These are phyloP conservation scores for Euphorbia schlechtendalii DNA, from an alignment of 441 rosid genomes.

Conservation along the genomic window DNA sequence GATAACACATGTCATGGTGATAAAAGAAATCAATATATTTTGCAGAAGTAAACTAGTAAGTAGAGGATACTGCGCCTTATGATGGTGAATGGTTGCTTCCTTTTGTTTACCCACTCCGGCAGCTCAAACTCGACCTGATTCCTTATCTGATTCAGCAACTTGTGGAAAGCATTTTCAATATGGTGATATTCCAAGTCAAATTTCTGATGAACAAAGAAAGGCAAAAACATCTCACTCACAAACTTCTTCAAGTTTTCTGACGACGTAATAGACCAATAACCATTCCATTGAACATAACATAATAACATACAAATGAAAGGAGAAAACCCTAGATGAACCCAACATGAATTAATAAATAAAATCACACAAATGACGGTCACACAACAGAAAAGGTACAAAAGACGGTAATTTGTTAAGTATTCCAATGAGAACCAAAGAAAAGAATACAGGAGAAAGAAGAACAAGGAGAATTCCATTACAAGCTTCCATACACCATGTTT, in stretches of 20 bases:
- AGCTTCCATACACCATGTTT: not conserved
- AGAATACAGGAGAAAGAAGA: not conserved
- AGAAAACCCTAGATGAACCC: no score
- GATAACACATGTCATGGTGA: not conserved
- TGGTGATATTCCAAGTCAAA: conserved; percentile 34
- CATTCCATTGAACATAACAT: not conserved
- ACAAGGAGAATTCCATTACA: not conserved
- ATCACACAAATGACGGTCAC: no score
- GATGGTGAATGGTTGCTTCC: conserved; percentile 55
- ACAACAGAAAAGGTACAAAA: not conserved
- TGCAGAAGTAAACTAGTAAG: not conserved
- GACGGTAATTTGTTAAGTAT: not conserved
- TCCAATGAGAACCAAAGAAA: not conserved
- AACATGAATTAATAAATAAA: no score
- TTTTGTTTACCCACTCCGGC: conserved; percentile 70
- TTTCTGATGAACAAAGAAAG: conserved; percentile 35
- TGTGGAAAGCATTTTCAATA: conserved; percentile 50
- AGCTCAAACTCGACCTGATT: conserved; percentile 67
- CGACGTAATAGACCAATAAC: not conserved
- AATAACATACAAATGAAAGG: no score
- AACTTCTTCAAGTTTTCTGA: not conserved
- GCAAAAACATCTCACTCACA: not conserved
- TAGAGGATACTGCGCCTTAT: conserved; percentile 87
- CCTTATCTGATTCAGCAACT: conserved; percentile 58
- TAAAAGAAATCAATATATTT: not conserved